Percentiles rank a stretch among this genome's conserved stretches.
Conservation (phyloP, 2,329 filamentous ascomycete species). For the Xylaria multiplex region DNA sequence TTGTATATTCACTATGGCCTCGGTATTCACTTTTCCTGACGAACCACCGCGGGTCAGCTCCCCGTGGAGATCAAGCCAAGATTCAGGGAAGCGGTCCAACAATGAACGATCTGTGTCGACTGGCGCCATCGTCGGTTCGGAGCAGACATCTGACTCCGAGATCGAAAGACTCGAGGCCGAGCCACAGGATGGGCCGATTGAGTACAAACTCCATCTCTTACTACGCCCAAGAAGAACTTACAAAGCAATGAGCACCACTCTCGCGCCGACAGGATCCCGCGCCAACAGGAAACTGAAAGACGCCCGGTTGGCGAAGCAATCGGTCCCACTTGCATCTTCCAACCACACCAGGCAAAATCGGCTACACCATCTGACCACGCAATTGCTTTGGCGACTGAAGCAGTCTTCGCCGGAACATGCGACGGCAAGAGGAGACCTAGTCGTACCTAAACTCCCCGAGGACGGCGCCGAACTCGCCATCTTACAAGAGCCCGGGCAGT, state of each 20-base stretch:
- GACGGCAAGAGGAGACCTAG: slow-evolving; percentile 77
- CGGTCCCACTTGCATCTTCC: slow-evolving; percentile 53
- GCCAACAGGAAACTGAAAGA: slow-evolving; percentile 45
- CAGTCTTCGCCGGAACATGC: slow-evolving; percentile 94
- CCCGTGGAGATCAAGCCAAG: slow-evolving; percentile 78
- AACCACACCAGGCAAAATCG: slow-evolving; percentile 82
- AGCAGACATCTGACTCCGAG: slow-evolving; percentile 51
- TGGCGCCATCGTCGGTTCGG: slow-evolving; percentile 46
- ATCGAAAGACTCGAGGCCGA: slow-evolving; percentile 81
- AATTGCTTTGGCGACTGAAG: slow-evolving; percentile 92
- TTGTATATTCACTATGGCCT: slow-evolving; percentile 71
- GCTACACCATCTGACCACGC: slow-evolving; percentile 91
- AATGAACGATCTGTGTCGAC: slow-evolving; percentile 48
- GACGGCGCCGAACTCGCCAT: slow-evolving; percentile 59
- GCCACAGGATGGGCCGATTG: slow-evolving; percentile 91
- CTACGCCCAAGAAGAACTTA: slow-evolving; percentile 81
- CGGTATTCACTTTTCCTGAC: slow-evolving; percentile 94
- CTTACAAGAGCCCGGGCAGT: slow-evolving; percentile 62
- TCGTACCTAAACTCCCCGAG: slow-evolving; percentile 80
- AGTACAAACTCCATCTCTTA: slow-evolving; percentile 95
- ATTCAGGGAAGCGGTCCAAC: slow-evolving; percentile 51
- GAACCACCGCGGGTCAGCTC: slow-evolving; percentile 89
- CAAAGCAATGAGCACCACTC: slow-evolving; percentile 72
- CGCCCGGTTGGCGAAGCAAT: slow-evolving; percentile 45
- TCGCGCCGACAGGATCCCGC: slow-evolving; percentile 47